phyloP scores from a whole-genome alignment of 1,139 yeast genomes.

The Geotrichum klebahnii region DNA sequence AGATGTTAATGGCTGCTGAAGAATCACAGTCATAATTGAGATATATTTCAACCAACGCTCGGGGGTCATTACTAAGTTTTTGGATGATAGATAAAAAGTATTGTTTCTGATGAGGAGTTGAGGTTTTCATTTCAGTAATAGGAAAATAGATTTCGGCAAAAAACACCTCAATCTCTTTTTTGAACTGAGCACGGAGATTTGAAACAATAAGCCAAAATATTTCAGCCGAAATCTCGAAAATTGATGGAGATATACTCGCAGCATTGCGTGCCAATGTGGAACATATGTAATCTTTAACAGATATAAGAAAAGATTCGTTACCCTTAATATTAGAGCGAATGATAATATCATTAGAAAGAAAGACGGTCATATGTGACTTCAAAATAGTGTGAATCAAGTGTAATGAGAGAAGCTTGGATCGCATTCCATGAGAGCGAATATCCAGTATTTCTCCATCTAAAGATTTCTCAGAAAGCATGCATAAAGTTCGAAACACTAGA shows the following conservation, averaged over 20 bases:
- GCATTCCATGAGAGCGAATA: conserved; percentile 83
- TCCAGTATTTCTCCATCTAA: conserved; percentile 68
- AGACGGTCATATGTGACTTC: conserved; percentile 79
- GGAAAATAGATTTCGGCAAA: conserved; percentile 92
- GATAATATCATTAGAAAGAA: conserved; percentile 60
- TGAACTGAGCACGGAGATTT: conserved; percentile 79
- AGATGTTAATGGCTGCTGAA: conserved; percentile 71
- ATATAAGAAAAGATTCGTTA: conserved; percentile 63
- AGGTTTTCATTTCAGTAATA: conserved; percentile 83
- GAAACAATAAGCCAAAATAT: conserved; percentile 87
- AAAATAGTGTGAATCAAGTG: conserved; percentile 84
- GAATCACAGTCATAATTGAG: conserved; percentile 91
- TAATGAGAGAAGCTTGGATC: conserved; percentile 83
- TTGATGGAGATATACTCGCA: conserved; percentile 85
- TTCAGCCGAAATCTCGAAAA: conserved; percentile 86
- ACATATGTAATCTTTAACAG: conserved; percentile 80
- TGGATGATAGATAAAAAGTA: conserved; percentile 75
- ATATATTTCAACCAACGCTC: conserved; percentile 86
- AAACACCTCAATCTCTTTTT: conserved; percentile 88
- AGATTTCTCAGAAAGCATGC: conserved; percentile 81
- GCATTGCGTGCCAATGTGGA: conserved; percentile 85
- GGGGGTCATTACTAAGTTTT: conserved; percentile 80
- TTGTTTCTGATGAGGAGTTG: conserved; percentile 88
- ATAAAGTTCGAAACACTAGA: conserved; percentile 87
- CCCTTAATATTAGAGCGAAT: conserved; percentile 59